phyloP scores from a whole-genome alignment of 2,329 filamentous ascomycete species.

The Alternaria sp. region DNA sequence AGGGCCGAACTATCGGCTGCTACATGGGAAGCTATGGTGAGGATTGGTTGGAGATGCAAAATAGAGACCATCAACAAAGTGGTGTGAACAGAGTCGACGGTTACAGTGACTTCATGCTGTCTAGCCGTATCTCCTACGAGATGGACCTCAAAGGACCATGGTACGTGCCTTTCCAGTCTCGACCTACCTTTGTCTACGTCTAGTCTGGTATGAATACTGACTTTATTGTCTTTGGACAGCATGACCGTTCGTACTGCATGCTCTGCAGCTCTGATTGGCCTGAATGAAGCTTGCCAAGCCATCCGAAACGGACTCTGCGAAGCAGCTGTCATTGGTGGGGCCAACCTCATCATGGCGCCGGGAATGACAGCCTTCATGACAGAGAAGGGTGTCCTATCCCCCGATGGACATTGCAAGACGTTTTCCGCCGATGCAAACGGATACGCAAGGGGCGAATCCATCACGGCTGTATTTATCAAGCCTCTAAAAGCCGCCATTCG shows the following conservation, averaged over 20 bases:
- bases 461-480: slow-evolving; percentile 41
- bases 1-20: slow-evolving; percentile 42
- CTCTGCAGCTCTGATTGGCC: background rate
- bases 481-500: slow-evolving; percentile 40
- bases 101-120: slow-evolving; percentile 27
- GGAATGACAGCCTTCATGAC: slow-evolving; percentile 9
- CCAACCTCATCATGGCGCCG: slow-evolving; percentile 27
- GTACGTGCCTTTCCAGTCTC: slow-evolving; percentile 27
- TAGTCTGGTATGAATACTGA: background rate
- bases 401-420: slow-evolving; percentile 31
- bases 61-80: background rate
- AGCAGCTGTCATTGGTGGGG: slow-evolving; percentile 29
- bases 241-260: slow-evolving; percentile 10
- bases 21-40: slow-evolving; percentile 45
- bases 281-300: slow-evolving; percentile 10
- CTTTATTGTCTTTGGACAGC: background rate
- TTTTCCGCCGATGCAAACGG: slow-evolving; percentile 39
- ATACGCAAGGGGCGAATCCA: slow-evolving; percentile 40
- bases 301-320: slow-evolving; percentile 17
- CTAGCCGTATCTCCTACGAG: slow-evolving; percentile 42
- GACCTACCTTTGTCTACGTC: too few relatives aligned
- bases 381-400: slow-evolving; percentile 28
- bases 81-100: slow-evolving; percentile 23
- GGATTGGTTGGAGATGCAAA: slow-evolving; percentile 27
- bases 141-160: slow-evolving; percentile 24